Conservation (phyloP, 306 rosid species). For the Cyclanthera cordifolia region DNA sequence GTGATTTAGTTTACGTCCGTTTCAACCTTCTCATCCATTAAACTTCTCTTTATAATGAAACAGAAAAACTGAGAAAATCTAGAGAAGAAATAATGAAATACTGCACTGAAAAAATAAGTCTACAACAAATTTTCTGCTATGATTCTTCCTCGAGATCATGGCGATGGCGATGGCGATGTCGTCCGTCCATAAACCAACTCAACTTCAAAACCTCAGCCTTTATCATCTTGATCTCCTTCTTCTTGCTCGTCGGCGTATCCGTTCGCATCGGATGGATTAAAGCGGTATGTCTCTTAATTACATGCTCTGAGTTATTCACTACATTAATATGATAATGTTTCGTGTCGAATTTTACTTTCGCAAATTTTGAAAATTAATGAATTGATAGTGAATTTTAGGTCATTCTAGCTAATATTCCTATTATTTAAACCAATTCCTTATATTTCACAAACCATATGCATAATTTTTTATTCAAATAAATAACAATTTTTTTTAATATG, state of each 20-base stretch:
- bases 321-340: too few relatives aligned
- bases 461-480: too few relatives aligned
- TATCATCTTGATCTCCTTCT: not conserved
- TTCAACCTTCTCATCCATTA: not conserved
- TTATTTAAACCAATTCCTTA: too few relatives aligned
- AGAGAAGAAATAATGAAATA: slow-evolving; percentile 26
- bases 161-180: slow-evolving; percentile 7
- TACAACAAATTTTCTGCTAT: slow-evolving; percentile 19
- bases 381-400: too few relatives aligned
- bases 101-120: slow-evolving; percentile 15
- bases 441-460: too few relatives aligned
- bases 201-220: slow-evolving; percentile 4
- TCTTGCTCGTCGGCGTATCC: slow-evolving; percentile 19
- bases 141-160: not conserved
- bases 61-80: not conserved
- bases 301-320: not conserved
- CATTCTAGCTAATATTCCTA: too few relatives aligned
- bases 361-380: too few relatives aligned
- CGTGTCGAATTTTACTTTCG: too few relatives aligned
- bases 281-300: slow-evolving; percentile 19
- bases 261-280: slow-evolving; percentile 18
- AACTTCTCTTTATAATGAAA: not conserved
- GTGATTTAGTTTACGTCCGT: too few relatives aligned
- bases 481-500: too few relatives aligned
- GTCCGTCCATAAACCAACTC: slow-evolving; percentile 12